Percentiles rank a stretch among this genome's conserved stretches.
phyloP scores from a whole-genome alignment of 169 alveolate genomes.

The Cryptosporidium sp. region DNA sequence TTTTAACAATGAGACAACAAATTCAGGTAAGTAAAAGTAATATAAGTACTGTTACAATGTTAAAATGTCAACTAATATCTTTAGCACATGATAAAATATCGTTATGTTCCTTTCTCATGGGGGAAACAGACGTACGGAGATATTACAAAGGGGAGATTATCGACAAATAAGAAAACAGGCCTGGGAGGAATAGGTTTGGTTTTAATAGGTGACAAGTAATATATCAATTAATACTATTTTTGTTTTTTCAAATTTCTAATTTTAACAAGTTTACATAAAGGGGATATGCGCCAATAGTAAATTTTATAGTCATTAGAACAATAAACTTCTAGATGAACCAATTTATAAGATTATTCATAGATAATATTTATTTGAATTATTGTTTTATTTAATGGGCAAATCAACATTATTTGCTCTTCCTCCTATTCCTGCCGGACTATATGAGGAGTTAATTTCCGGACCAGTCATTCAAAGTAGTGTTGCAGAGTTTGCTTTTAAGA shows the following conservation, averaged over 20 bases:
- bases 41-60: background rate
- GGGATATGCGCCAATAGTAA: constrained; percentile 15
- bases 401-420: constrained; percentile 37
- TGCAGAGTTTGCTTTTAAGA: constrained; percentile 35
- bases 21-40: constrained; percentile 76
- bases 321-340: background rate
- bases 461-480: constrained; percentile 37
- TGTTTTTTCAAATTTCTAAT: constrained; percentile 1
- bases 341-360: background rate
- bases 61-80: background rate
- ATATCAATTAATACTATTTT: background rate
- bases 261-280: background rate
- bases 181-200: constrained; percentile 68
- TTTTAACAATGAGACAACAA: constrained; percentile 90
- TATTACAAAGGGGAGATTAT: constrained; percentile 77
- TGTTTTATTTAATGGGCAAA: background rate
- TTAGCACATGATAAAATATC: constrained; percentile 81
- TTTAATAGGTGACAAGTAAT: constrained; percentile 56
- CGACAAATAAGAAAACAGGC: constrained; percentile 40
- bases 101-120: constrained; percentile 85
- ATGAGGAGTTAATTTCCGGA: background rate
- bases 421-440: constrained; percentile 47
- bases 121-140: constrained; percentile 85
- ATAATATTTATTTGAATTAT: background rate
- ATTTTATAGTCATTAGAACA: background rate